Conservation (phyloP, 306 rosid species). For the Lupinus albus region DNA sequence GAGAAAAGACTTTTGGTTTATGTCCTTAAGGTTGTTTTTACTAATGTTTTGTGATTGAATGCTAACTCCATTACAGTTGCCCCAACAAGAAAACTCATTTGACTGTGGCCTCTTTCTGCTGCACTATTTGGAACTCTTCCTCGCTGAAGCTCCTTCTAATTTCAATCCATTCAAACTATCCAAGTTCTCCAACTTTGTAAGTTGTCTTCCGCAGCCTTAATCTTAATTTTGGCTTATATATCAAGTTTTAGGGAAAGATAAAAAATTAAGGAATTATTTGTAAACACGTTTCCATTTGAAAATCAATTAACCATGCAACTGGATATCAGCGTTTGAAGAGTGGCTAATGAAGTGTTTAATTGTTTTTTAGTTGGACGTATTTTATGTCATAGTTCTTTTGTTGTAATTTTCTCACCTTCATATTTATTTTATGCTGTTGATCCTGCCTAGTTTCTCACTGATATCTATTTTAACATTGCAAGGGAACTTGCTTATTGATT, state of each 20-base stretch:
- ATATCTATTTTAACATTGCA: constrained; percentile 29
- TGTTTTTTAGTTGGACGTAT: constrained; percentile 24
- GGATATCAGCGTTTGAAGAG: constrained; percentile 2
- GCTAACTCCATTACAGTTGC: constrained; percentile 61
- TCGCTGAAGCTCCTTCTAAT: constrained; percentile 72
- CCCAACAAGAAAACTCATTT: constrained; percentile 89
- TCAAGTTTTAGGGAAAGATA: background rate
- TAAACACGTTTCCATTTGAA: background rate
- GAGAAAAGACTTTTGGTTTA: background rate
- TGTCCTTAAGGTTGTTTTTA: constrained; percentile 6
- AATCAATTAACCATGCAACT: constrained; percentile 1
- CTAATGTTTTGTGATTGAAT: constrained; percentile 34
- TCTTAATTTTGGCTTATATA: constrained; percentile 29
- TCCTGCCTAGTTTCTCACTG: constrained; percentile 4
- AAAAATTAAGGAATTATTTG: constrained; percentile 8
- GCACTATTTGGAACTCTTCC: constrained; percentile 90
- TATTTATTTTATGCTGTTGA: constrained; percentile 25
- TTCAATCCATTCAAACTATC: constrained; percentile 77
- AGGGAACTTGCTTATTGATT: constrained; percentile 23
- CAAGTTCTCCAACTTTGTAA: constrained; percentile 79
- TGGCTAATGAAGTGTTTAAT: constrained; percentile 10
- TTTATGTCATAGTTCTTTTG: background rate
- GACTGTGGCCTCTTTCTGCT: constrained; percentile 95
- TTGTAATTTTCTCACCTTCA: constrained; percentile 2
- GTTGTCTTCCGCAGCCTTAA: constrained; percentile 53